These are phyloP conservation scores for Pleurotus djamor DNA, from an alignment of 768 basidiomycete genomes.

Conservation along the genomic window DNA sequence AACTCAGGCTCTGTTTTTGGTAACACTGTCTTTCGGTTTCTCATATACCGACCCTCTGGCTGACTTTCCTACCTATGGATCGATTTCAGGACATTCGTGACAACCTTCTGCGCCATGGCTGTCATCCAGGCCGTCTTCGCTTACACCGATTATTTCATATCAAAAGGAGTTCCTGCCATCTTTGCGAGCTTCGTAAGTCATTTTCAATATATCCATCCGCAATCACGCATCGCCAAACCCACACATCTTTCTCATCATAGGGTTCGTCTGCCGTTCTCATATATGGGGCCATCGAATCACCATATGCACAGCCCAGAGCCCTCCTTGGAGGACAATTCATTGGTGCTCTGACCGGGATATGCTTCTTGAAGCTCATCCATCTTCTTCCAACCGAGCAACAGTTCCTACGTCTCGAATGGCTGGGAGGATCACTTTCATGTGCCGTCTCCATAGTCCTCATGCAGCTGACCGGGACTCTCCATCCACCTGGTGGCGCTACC, in stretches of 20 bases:
- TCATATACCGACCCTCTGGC: not conserved
- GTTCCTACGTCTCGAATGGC: constrained; percentile 45
- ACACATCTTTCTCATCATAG: constrained; percentile 20
- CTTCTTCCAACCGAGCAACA: constrained; percentile 39
- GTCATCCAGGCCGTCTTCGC: constrained; percentile 49
- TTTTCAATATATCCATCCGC: not conserved
- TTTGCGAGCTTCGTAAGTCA: constrained; percentile 44
- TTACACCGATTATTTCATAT: constrained; percentile 42
- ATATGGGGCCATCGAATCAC: constrained; percentile 51
- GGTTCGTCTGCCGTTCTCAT: constrained; percentile 55
- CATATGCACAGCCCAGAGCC: constrained; percentile 50
- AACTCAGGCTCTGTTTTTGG: not conserved
- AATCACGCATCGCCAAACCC: not conserved
- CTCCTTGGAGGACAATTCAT: constrained; percentile 52
- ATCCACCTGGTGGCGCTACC: constrained; percentile 60
- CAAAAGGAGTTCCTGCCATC: constrained; percentile 41
- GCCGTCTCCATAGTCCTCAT: constrained; percentile 41
- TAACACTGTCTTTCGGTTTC: not conserved
- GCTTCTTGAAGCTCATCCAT: constrained; percentile 49
- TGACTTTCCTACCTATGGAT: not conserved
- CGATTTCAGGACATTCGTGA: constrained; percentile 30
- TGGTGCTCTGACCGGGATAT: constrained; percentile 44
- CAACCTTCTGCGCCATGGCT: constrained; percentile 47
- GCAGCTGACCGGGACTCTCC: constrained; percentile 50
- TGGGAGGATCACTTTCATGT: constrained; percentile 44